Conservation (phyloP, 2,329 filamentous ascomycete species). For the Aspergillus vadensis region DNA sequence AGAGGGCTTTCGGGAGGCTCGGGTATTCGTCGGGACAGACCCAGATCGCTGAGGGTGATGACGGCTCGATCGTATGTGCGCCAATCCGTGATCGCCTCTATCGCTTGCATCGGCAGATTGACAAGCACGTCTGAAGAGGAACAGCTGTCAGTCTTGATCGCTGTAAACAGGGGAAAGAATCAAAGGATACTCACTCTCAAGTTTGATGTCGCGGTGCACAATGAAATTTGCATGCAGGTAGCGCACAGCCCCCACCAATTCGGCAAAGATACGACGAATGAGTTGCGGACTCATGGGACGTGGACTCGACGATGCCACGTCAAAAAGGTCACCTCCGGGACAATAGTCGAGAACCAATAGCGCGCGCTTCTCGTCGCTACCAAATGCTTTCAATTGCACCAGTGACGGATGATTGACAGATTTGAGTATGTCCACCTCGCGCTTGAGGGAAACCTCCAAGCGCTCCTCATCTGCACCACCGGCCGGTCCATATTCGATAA, state of each 20-base stretch:
- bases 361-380: conserved; percentile 76
- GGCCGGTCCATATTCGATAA: conserved; percentile 91
- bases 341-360: conserved; percentile 89
- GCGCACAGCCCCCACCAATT: conserved; percentile 79
- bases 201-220: conserved; percentile 95
- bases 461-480: conserved; percentile 92
- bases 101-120: conserved; percentile 71
- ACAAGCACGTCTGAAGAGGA: conserved; percentile 75
- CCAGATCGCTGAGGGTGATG: conserved; percentile 86
- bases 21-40: conserved; percentile 81
- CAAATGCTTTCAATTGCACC: conserved; percentile 89
- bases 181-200: conserved; percentile 74
- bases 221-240: conserved; percentile 86
- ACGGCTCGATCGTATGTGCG: conserved; percentile 76
- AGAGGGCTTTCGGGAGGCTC: conserved; percentile 74
- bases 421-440: conserved; percentile 92
- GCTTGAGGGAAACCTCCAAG: conserved; percentile 88
- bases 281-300: conserved; percentile 68
- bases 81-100: conserved; percentile 70
- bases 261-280: conserved; percentile 83
- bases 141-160: conserved; percentile 3
- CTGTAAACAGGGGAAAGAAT: neutral
- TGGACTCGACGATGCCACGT: conserved; percentile 75
- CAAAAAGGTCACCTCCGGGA: conserved; percentile 91
- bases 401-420: conserved; percentile 85